Evolutionary conservation across 768 basidiomycete species (phyloP).

Genomic region (Collybia nuda): DNA sequence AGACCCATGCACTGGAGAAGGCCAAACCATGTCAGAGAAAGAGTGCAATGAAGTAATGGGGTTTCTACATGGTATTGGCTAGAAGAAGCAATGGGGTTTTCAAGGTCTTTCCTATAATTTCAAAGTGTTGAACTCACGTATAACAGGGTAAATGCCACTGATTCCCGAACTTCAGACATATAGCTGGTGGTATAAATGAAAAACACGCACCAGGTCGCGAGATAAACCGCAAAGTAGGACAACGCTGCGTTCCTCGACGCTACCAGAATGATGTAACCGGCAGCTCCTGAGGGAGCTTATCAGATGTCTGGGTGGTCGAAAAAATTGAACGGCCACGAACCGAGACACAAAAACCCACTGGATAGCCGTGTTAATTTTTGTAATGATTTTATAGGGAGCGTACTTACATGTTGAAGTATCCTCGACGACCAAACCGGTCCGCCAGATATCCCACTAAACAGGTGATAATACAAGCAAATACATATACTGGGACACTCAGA

Average conservation of each 20-base stretch:
- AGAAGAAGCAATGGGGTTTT: background rate
- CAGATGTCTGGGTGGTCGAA: slow-evolving; percentile 1
- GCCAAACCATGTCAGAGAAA: background rate
- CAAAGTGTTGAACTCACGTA: slow-evolving; percentile 43
- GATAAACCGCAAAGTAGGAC: slow-evolving; percentile 71
- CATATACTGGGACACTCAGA: slow-evolving; percentile 76
- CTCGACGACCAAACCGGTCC: slow-evolving; percentile 60
- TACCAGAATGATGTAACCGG: slow-evolving; percentile 73
- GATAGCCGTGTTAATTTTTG: background rate
- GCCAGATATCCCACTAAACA: slow-evolving; percentile 63
- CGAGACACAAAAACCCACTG: slow-evolving; percentile 36
- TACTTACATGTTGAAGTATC: slow-evolving; percentile 62
- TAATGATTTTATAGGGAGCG: background rate
- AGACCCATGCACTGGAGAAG: slow-evolving; percentile 46
- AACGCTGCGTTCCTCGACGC: slow-evolving; percentile 58
- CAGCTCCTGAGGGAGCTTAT: slow-evolving; percentile 35
- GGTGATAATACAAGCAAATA: slow-evolving; percentile 65
- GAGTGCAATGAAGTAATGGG: background rate
- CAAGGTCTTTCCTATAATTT: background rate
- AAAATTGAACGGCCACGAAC: slow-evolving; percentile 20
- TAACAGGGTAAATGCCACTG: slow-evolving; percentile 74
- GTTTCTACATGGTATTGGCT: slow-evolving; percentile 60
- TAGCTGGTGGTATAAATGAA: background rate
- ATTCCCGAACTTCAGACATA: background rate
- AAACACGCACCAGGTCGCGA: slow-evolving; percentile 60